phyloP scores from a whole-genome alignment of 1,284 basidiomycete species.

The Sporisorium reilianum region DNA sequence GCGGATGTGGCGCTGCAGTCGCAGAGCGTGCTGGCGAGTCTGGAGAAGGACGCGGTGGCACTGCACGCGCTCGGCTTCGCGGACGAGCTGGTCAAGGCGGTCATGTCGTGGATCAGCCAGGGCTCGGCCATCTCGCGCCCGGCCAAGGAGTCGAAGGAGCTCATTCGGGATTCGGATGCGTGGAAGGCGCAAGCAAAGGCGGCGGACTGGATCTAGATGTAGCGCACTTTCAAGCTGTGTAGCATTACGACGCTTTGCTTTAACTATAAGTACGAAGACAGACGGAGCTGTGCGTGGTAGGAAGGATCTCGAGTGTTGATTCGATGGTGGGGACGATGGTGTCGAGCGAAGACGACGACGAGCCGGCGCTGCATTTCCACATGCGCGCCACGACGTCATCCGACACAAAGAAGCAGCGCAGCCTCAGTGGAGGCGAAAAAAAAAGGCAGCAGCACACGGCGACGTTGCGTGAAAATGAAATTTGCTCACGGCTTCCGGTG shows the following conservation, averaged over 20 bases:
- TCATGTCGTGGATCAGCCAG: conserved; percentile 52
- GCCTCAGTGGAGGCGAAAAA: too few species aligned
- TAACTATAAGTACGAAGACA: background rate
- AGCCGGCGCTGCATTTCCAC: background rate
- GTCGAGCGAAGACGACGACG: background rate
- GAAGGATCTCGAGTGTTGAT: background rate
- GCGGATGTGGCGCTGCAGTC: conserved; percentile 47
- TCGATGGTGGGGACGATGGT: background rate
- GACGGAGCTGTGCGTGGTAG: background rate
- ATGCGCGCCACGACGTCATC: background rate
- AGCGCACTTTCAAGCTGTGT: too few species aligned
- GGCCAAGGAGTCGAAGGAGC: conserved; percentile 45
- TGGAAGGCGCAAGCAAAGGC: conserved; percentile 43
- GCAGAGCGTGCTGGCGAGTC: conserved; percentile 29
- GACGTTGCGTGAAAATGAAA: background rate
- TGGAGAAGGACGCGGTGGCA: conserved; percentile 41
- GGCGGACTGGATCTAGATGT: conserved; percentile 49
- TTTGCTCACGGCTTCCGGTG: too few species aligned
- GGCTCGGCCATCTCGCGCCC: conserved; percentile 44
- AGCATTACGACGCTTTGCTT: background rate
- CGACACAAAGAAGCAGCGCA: background rate
- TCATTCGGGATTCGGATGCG: conserved; percentile 30
- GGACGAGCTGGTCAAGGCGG: conserved; percentile 43
- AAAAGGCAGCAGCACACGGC: conserved; percentile 13
- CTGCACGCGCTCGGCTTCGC: conserved; percentile 35